Evolutionary conservation across 2,329 filamentous ascomycete species (phyloP), one percentile per base, ranked within the genome.

Genomic region (Alternaria sp.): DNA sequence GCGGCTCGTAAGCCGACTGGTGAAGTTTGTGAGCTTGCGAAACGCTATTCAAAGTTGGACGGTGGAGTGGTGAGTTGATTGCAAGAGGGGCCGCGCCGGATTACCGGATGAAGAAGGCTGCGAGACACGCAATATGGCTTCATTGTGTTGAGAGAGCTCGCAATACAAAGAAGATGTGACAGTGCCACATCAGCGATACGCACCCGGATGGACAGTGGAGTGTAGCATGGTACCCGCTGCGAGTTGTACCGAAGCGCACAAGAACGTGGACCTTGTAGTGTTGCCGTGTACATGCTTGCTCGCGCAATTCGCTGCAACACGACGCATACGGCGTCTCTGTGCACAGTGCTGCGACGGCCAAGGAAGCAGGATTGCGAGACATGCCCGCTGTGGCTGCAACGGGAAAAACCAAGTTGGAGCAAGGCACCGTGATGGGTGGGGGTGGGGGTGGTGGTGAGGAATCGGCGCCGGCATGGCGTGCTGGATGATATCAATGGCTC

Each of bases 381-480:
- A 58, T 42, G 51, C 58, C 58, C 49, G 52, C 48, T 48, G 54
- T 54, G 48, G 58, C 37, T 53, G 59, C 66, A 63, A 51, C 58
- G 60, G 60, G 44, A 61, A 65, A 68, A 64, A 54, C 55, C 52
- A 56, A 59, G 51, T 58, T 58, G 52, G 59, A 51, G 50, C 40
- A 51, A 61, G 59, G 64, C 63, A 67, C 57, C 63, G 34, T 67
- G 62, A 64, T 64, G 67, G 64, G 62, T 58, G 64, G 59, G 65
- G 46, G 58, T 61, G 65, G 58, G 56, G 56, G 60, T 31, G 36
- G 54, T 54, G 57, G 54, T 58, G 60, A 63, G 64, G 70, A 39
- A 31, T 48, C 44, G 17, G 63, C 49, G 63, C 63, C 51, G 58
- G 60, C 65, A 75, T 75, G 73, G 70, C 74, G 74, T 76, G 73